Percentiles rank a stretch among this genome's conserved stretches.
These are phyloP conservation scores for Clavispora carvajalis DNA, from an alignment of 805 yeast species.

Conservation along the genomic window DNA sequence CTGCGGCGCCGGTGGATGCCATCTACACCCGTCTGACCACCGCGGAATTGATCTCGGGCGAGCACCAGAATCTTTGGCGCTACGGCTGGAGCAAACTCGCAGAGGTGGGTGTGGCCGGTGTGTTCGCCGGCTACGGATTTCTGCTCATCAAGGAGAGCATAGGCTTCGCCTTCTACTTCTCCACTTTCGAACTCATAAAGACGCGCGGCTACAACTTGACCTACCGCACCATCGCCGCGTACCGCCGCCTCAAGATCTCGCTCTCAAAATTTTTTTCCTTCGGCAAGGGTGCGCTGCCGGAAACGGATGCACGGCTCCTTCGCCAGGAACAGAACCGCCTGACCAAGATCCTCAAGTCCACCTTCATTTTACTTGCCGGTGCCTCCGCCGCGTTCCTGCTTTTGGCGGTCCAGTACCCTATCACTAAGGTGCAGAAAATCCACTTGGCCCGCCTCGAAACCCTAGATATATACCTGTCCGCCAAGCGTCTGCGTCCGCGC, in stretches of 20 bases:
- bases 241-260: slow-evolving; percentile 35
- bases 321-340: slow-evolving; percentile 30
- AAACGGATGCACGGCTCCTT: slow-evolving; percentile 7
- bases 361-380: slow-evolving; percentile 77
- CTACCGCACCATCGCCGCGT: slow-evolving; percentile 39
- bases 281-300: slow-evolving; percentile 16
- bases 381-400: slow-evolving; percentile 78
- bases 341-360: slow-evolving; percentile 53
- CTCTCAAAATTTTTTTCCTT: slow-evolving; percentile 17
- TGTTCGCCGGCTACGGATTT: slow-evolving; percentile 84
- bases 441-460: slow-evolving; percentile 79
- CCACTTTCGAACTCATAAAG: slow-evolving; percentile 74
- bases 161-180: slow-evolving; percentile 83
- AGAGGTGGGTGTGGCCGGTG: slow-evolving; percentile 76
- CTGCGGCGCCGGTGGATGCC: slow-evolving; percentile 93
- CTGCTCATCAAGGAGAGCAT: slow-evolving; percentile 70
- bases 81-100: slow-evolving; percentile 65
- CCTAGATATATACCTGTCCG: slow-evolving; percentile 54
- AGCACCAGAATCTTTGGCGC: slow-evolving; percentile 68
- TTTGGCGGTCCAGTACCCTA: slow-evolving; percentile 77
- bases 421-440: slow-evolving; percentile 71
- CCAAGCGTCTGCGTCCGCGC: slow-evolving; percentile 20
- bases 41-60: slow-evolving; percentile 63
- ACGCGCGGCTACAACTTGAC: slow-evolving; percentile 56
- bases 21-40: slow-evolving; percentile 76